Base-by-base conservation (phyloP, 495 filamentous ascomycete genomes). In the Daldinia grandis region DNA sequence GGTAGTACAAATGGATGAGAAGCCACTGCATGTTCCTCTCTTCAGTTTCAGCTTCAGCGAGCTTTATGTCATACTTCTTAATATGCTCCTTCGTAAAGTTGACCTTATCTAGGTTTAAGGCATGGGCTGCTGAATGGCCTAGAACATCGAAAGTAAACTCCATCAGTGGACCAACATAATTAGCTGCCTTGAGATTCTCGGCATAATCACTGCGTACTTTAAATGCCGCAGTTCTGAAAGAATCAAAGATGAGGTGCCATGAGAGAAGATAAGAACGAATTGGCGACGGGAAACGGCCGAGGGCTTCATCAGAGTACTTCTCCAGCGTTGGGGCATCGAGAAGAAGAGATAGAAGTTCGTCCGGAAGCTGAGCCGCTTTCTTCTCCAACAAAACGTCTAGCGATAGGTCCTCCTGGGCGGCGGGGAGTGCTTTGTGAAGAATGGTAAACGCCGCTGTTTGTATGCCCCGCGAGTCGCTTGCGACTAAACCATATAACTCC, bases 241-340 rank as follows among this genome's bases (percentile, higher is more conserved):
- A 91, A 72, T 95, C 93, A 74, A 97, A 98, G 3, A 97, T 87
- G 14, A 98, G 81, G 62, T 93, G 87, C 95, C 95, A 98, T 42
- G 93, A 91, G 28, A 97, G 81, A n/a, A 98, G 84, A 76, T 97
- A 99, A 5, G 89, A 88, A 53, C 92, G 84, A 44, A 89, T 71
- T 1, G 71, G 85, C 57, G 66, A 80, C 59, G 74, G 89, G 80
- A 79, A 96, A 78, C 64, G 76, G 60, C 60, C 80, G n/a, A 84
- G 76, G 0, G 77, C 65, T 33, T 85, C 83, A 12, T 83, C 83
- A 1, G 80, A 66, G 51, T 83, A 84, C 19, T 71, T 69, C 19
- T 82, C 79, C 14, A 85, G 76, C 1, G 79, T 81, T 4, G 86
- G 84, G 0, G 83, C 81, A 27, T 84, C 81, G 1, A 86, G 83